Base-by-base conservation (phyloP, 2,329 filamentous ascomycete species). In the Hymenoscyphus repandus region DNA sequence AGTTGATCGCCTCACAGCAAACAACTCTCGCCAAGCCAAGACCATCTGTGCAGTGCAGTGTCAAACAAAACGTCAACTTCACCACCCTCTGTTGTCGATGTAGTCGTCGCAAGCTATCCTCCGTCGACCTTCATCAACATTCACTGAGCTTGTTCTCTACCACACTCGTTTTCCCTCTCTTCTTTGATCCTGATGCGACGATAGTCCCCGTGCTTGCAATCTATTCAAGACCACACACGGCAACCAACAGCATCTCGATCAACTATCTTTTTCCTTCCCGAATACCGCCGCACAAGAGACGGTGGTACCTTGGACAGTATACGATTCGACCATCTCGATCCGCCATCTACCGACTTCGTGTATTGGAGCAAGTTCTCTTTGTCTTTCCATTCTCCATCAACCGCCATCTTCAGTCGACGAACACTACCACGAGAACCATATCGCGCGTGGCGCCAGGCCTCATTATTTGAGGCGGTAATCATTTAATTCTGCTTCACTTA, bases 141-240 rank as follows among this genome's bases (percentile, higher is more conserved):
- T 45, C 22, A 30, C 40, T 54, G 58, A 61, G 59, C 52, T 58
- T 51, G 53, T 56, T 56, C 58, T 59, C 51, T 50, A 49, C 50
- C 51, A 62, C 60, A 58, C 47, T 62, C 60, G 55, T 61, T 62
- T 50, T 44, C 36, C 39, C 36, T 41, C 48, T 50, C 18, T 36
- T 30, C 38, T 38, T 33, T 33, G 18, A 45, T 17, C 30, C 50
- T 52, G 22, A 33, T 51, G 51, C 57, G 55, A 51, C 51, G 50
- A 41, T 34, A 46, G 31, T 22, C 44, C 46, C 42, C 22, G 15
- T 33, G 20, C 38, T 36, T 37, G 37, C 41, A 36, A 17, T 37
- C 41, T 42, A 12, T 45, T 47, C 18, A 46, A 45, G 48, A 50
- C 22, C 30, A 18, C 12, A 2, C 31, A 42, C 47, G 40, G 50